Base-by-base conservation (phyloP, 1,284 basidiomycete genomes). In the Leccinum cinnamomeum region DNA sequence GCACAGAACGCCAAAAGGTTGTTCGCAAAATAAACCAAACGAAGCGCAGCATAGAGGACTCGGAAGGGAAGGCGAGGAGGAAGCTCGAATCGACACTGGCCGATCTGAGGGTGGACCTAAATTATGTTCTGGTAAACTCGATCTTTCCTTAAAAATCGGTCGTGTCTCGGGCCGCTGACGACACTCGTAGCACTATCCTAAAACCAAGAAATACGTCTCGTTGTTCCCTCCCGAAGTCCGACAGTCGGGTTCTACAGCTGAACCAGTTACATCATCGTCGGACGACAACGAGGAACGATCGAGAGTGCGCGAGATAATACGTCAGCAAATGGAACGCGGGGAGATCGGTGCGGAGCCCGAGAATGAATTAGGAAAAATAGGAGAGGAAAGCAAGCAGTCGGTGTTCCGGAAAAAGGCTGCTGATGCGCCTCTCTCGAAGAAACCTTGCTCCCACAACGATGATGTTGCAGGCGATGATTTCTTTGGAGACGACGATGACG, bases 131-230 rank as follows among this genome's bases (percentile, higher is more conserved):
- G 72, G 93, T 94, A 66, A 46, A 20, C 44, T 46, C 3, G 3
- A 48, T 4, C 11, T 20, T 48, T 12, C 0, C 18, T 48, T 23
- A 5, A 48, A 48, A 48, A 12, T 48, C 6, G 46, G 12, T 20
- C 18, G 18, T 23, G 46, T 57, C 16, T 53, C 30, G 3, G 28
- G 50, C n/a, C 10, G 20, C 60, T 67, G n/a, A 74, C 18, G 12
- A 23, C 20, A 1, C 8, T 58, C 18, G 16, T 63, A 93, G 90
- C 84, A 92, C 74, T 92, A 89, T 70, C 91, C 93, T 3, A 94
- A 90, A 76, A 79, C 84, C 20, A 84, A 88, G 71, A 95, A 92
- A 79, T 96, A 95, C 74, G 87, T 95, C 51, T 89, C 93, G 3
- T 79, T 96, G 41, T 95, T 93, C 73, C 92, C 93, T 3, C 84